Base-by-base conservation (phyloP, 208 protist species). In the Acanthamoeba royreba region DNA sequence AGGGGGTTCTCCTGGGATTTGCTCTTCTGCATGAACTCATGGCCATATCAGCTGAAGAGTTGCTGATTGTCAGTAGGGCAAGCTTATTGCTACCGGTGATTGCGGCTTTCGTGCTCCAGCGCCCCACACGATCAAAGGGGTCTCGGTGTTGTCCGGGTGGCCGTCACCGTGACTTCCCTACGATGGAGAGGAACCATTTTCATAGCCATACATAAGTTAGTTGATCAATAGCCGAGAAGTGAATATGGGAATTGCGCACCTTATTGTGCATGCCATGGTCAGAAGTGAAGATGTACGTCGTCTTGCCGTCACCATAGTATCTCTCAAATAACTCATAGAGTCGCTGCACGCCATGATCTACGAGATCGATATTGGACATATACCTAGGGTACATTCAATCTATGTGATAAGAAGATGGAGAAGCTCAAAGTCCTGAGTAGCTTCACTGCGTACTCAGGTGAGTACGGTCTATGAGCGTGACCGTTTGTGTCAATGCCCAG, bases 231-330 rank as follows among this genome's bases (percentile, higher is more conserved):
- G 25, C 9, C 4, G 55, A n/a, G 52, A 66, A 4, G 55, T 4
- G 55, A 17, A n/a, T 0, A 25, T 38, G 49, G 33, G 87, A 81
- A 53, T 94, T 69, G 1, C 86, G n/a, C 9, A 95, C 96, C 38
- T 94, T 96, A 90, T 97, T 96, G 45, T 53, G 94, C 97, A 98
- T 98, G 45, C 97, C 97, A 58, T 98, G 97, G 49, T 98, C 97
- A 2, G 95, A 85, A 3, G 97, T 98, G 46, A 98, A 97, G 13
- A 98, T 31, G 45, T 94, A 98, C 5, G 95, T 89, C n/a, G 97
- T 98, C 11, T 43, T 42, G n/a, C 31, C 81, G 15, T 96, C 90
- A 8, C 45, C 40, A 58, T 96, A 98, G 42, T 94, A 97, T 3
- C 94, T 47, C 42, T 96, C 94, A 2, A 98, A 63, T 31, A 94